Base-by-base conservation (phyloP, 495 filamentous ascomycete species). In the Hypoxylon lienhwacheense region DNA sequence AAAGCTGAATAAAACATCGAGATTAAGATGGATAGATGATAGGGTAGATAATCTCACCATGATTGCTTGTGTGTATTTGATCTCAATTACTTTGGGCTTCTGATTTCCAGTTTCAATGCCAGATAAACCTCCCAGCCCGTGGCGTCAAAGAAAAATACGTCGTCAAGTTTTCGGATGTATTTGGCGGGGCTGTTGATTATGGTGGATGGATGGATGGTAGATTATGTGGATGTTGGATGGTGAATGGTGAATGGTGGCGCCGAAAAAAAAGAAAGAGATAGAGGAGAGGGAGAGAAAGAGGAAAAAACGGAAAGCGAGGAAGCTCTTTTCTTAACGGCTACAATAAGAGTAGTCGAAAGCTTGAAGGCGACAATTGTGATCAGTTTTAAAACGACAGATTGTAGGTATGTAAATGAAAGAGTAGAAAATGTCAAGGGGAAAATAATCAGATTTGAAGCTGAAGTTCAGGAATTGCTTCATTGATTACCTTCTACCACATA, bases 391-490 rank as follows among this genome's bases (percentile, higher is more conserved):
- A 51, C 57, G 51, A 55, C 57, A 47, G 6, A 25, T 47, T 47
- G 52, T 47, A 47, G 36, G 31, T 36, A 52, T 8, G 17, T 5
- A 20, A 47, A 61, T 51, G 17, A 22, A 31, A 20, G 28, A 37
- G 35, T 16, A n/a, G 14, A 46, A 21, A 44, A 49, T 52, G 34
- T 19, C 29, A 7, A 22, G 34, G 55, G 41, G 28, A 45, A 50
- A 52, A 44, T 17, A 47, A 51, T 45, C 22, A 33, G 33, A 49
- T 39, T 17, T 52, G 52, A 61, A 61, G 58, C 58, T 55, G 16
- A 31, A 25, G 41, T 40, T 25, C 25, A 52, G 52, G 55, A 47
- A 61, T 61, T 61, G 58, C 58, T 61, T 61, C 58, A 55, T 52
- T 24, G 51, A 47, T 7, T 4, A 31, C n/a, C n/a, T n/a, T n/a